Evolutionary conservation across 169 alveolate genomes (phyloP), one percentile per base, ranked within the genome.

Genomic region (Cryptosporidium meleagridis): DNA sequence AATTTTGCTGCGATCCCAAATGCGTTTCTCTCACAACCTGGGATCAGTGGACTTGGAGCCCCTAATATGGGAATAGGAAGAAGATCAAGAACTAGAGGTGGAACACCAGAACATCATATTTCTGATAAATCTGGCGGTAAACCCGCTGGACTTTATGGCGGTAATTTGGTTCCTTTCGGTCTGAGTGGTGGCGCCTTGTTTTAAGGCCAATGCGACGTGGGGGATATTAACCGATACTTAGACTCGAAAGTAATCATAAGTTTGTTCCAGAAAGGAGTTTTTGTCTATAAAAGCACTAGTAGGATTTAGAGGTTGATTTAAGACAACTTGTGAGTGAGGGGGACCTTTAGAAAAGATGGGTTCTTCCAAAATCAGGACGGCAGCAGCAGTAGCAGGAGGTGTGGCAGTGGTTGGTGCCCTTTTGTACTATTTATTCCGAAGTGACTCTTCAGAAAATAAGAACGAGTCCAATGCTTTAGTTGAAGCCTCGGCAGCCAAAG

Each of bases 361-460:
- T 29, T 80, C 89, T 39, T 80, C 89, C 39, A 80, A 44, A 23
- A 23, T 80, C 44, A 59, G 67, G 23, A 80, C 89, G 33, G 67
- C 67, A 41, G 68, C 75, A 23, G 75, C 75, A 61, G 51, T 80
- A 44, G 85, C 84, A 75, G 94, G 94, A 31, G 94, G 94, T 45
- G 87, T 91, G 41, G 94, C 93, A 62, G 94, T 89, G 8, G 91
- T 87, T 72, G 94, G 92, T 84, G 94, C 94, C 59, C 71, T 92
- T 44, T 62, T 92, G 55, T 92, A 87, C 70, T 85, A 85, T 75
- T 85, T 92, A 52, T 80, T 92, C 91, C 80, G 85, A 72, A 93
- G 87, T 55, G 94, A 92, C 37, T 91, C 86, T 3, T 69, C 86
- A 55, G 87, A 86, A 45, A 92, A 80, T 53, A 70, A 72, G 75